These are phyloP conservation scores for Melanopsichium pennsylvanicum DNA, from an alignment of 1,284 basidiomycete species.

Conservation along the genomic window DNA sequence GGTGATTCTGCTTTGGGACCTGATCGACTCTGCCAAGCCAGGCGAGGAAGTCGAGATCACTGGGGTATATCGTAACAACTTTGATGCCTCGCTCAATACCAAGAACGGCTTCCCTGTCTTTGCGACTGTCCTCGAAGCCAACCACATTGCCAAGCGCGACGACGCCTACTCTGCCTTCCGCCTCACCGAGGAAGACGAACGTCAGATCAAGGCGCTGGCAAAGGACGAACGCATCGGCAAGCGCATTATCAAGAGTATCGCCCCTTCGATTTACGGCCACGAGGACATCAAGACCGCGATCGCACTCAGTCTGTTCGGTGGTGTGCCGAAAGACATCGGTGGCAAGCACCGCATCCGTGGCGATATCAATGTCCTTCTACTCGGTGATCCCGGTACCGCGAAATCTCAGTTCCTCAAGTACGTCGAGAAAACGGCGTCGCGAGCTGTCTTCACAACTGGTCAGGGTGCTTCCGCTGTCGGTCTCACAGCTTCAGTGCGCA, in stretches of 20 bases:
- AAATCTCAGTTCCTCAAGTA: slow-evolving; percentile 99
- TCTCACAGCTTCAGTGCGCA: slow-evolving; percentile 96
- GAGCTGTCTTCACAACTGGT: slow-evolving; percentile 97
- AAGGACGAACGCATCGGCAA: slow-evolving; percentile 93
- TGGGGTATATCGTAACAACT: slow-evolving; percentile 98
- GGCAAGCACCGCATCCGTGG: slow-evolving; percentile 95
- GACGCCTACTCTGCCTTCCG: slow-evolving; percentile 91
- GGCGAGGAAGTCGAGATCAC: slow-evolving; percentile 94
- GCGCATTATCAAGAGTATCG: slow-evolving; percentile 96
- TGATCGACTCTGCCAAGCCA: slow-evolving; percentile 96
- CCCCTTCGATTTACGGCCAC: slow-evolving; percentile 97
- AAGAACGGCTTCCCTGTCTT: slow-evolving; percentile 99
- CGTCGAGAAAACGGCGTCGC: slow-evolving; percentile 94
- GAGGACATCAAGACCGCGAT: slow-evolving; percentile 98
- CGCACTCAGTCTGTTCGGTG: slow-evolving; percentile 91
- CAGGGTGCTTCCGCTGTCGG: slow-evolving; percentile 98
- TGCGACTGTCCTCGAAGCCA: slow-evolving; percentile 96
- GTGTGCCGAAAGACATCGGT: slow-evolving; percentile 92
- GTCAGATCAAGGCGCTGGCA: slow-evolving; percentile 83
- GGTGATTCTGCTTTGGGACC: slow-evolving; percentile 94
- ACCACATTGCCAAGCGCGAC: slow-evolving; percentile 88
- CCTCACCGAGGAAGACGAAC: slow-evolving; percentile 94
- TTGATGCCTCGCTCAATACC: slow-evolving; percentile 94
- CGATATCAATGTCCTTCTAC: slow-evolving; percentile 93
- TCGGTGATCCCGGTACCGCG: slow-evolving; percentile 97